A percentile compares a stretch with the other conserved stretches of the same genome.
Evolutionary conservation across 2,329 filamentous ascomycete species (phyloP).

Genomic region (Sclerotinia glacialis): DNA sequence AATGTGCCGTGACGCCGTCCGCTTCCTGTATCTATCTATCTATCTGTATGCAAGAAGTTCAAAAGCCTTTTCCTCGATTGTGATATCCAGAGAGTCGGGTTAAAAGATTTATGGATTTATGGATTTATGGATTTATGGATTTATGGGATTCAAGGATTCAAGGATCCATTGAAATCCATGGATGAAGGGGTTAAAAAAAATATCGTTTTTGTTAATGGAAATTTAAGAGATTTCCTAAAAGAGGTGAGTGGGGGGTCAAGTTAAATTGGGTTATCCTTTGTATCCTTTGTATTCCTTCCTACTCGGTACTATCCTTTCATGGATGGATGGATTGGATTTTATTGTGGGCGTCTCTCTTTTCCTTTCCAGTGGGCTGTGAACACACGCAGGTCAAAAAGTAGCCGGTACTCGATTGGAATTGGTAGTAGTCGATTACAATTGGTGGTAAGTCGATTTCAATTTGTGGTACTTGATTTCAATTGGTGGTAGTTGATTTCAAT

Average conservation of each 20-base stretch:
- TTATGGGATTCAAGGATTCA: too few relatives aligned
- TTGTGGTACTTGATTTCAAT: too few relatives aligned
- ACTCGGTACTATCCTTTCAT: too few relatives aligned
- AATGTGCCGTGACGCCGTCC: slow-evolving; percentile 14
- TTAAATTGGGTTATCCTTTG: slow-evolving; percentile 12
- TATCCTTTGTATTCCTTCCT: too few relatives aligned
- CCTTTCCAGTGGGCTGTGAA: not conserved
- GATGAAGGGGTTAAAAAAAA: not conserved
- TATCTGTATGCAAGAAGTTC: slow-evolving; percentile 15
- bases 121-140: not conserved
- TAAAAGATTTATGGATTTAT: too few relatives aligned
- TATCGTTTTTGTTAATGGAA: not conserved
- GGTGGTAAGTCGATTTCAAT: too few relatives aligned
- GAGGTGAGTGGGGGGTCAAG: not conserved
- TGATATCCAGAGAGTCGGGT: slow-evolving; percentile 22
- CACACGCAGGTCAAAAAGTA: not conserved
- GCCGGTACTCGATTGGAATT: slow-evolving; percentile 3
- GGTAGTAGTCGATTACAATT: too few relatives aligned
- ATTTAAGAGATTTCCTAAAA: slow-evolving; percentile 3
- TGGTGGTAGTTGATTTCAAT: too few relatives aligned
- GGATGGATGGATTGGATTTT: not conserved
- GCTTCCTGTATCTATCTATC: too few relatives aligned
- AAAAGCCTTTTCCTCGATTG: not conserved
- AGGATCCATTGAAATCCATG: too few relatives aligned
- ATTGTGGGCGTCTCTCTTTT: not conserved